A percentile compares a stretch with the other conserved stretches of the same genome.
phyloP scores from a whole-genome alignment of 31 red algal genomes.

The Odonthalia washingtoniensis region DNA sequence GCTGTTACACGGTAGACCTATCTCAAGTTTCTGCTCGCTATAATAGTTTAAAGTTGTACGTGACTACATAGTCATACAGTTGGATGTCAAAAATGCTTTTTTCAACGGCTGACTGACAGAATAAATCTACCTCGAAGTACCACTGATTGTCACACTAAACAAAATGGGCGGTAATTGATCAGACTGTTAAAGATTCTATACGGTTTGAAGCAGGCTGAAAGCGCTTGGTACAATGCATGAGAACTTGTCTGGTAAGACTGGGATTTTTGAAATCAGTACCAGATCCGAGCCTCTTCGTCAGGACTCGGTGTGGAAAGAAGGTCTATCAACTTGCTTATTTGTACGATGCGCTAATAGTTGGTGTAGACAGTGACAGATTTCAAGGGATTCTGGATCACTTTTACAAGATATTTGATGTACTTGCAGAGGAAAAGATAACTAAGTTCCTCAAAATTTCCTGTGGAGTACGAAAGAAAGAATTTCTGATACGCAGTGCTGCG shows the following conservation, averaged over 20 bases:
- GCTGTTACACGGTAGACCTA: constrained; percentile 17
- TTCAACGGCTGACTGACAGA: constrained; percentile 39
- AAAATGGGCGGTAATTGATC: neutral
- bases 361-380: neutral
- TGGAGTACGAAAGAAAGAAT: neutral
- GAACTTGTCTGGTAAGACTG: neutral
- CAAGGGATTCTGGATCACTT: neutral
- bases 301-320: neutral
- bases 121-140: constrained; percentile 45
- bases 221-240: neutral
- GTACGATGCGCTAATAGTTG: constrained; percentile 34
- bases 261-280: constrained; percentile 8
- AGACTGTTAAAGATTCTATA: constrained; percentile 10
- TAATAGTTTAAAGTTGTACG: neutral
- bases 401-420: constrained; percentile 11
- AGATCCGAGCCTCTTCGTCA: constrained; percentile 29
- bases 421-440: neutral
- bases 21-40: constrained; percentile 6
- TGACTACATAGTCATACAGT: neutral
- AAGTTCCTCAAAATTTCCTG: constrained; percentile 39
- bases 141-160: neutral
- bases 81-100: constrained; percentile 58
- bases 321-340: constrained; percentile 36
- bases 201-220: constrained; percentile 17
- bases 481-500: neutral